Conservation (phyloP, 129 eudicot genomes). For the Lonicera japonica region DNA sequence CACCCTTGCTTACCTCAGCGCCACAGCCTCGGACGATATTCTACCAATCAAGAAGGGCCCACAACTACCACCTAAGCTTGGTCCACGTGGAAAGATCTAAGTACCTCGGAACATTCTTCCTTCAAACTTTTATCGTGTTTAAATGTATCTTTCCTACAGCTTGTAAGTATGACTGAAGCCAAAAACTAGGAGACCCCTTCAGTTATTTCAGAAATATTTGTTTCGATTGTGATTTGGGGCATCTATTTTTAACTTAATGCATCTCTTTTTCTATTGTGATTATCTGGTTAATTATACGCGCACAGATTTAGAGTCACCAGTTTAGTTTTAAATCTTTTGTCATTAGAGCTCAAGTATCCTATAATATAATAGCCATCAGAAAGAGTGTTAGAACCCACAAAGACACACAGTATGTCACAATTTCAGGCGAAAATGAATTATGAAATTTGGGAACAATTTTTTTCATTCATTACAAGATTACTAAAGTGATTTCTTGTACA, state of each 20-base stretch:
- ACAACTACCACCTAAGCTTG: conserved; percentile 88
- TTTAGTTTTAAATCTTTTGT: no score
- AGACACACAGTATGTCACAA: no score
- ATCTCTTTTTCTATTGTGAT: conserved; percentile 7
- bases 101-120: conserved; percentile 8
- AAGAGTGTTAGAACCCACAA: no score
- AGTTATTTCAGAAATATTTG: background rate
- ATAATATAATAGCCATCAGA: no score
- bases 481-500: no score
- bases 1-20: conserved; percentile 76
- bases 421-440: no score
- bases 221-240: conserved; percentile 3
- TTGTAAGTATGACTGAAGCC: conserved; percentile 53
- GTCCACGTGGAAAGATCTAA: conserved; percentile 97
- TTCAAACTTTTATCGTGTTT: conserved; percentile 21
- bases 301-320: background rate
- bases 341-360: no score
- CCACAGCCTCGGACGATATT: conserved; percentile 74
- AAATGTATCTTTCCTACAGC: conserved; percentile 39
- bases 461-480: no score
- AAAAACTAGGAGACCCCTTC: conserved; percentile 14
- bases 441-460: no score
- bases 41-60: conserved; percentile 96
- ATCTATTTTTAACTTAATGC: background rate
- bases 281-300: background rate